phyloP scores from a whole-genome alignment of 176 grass and related monocot genomes.

The Panicum miliaceum region DNA sequence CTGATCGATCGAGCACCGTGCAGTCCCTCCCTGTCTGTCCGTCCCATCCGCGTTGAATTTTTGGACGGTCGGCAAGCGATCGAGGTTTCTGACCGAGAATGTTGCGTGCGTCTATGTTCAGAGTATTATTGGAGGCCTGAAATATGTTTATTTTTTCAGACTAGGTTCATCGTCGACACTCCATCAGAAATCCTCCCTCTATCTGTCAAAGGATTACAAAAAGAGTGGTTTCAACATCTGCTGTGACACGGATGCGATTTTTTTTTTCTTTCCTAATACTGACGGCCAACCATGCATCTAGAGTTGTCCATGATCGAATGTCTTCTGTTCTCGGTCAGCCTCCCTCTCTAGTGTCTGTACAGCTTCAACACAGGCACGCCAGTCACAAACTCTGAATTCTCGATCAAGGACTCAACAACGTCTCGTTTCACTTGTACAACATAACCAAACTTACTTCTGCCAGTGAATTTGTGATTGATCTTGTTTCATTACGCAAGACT shows the following conservation, averaged over 20 bases:
- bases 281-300: background rate
- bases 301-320: background rate
- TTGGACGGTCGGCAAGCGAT: background rate
- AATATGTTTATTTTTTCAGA: background rate
- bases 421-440: too few species aligned
- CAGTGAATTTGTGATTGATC: too few species aligned
- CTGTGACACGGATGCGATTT: background rate
- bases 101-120: background rate
- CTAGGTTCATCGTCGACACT: background rate
- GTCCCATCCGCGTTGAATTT: background rate
- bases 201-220: background rate
- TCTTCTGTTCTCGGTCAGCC: too few species aligned
- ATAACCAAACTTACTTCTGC: too few species aligned
- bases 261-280: background rate
- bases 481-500: background rate
- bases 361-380: too few species aligned
- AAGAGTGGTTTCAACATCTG: background rate
- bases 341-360: too few species aligned
- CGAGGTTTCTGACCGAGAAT: background rate
- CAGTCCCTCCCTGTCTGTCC: too few species aligned
- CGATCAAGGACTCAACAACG: too few species aligned
- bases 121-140: background rate
- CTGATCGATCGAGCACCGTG: background rate
- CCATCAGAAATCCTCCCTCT: background rate
- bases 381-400: too few species aligned